Evolutionary conservation across 768 basidiomycete species (phyloP).

Genomic region (Saitozyma podzolica): DNA sequence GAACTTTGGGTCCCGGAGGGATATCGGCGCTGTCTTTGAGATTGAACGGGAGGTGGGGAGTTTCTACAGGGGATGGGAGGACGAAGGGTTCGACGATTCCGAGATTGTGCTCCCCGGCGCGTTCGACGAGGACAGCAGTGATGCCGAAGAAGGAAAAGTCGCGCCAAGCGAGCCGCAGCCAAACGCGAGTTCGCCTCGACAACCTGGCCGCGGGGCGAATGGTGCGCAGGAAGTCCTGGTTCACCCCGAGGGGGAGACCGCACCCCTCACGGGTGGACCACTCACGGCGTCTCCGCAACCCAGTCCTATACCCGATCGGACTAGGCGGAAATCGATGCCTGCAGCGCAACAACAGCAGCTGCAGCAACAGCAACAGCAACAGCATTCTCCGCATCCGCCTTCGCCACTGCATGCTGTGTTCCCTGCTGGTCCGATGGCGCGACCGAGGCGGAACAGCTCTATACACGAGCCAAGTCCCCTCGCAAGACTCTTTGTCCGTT

Average conservation of each 20-base stretch:
- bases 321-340: too few species aligned
- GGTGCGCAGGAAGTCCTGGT: background rate
- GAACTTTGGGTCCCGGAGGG: constrained; percentile 41
- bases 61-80: constrained; percentile 50
- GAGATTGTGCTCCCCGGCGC: constrained; percentile 21
- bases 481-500: constrained; percentile 44
- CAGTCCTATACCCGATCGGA: too few species aligned
- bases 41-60: constrained; percentile 51
- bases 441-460: constrained; percentile 39
- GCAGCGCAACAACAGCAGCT: too few species aligned
- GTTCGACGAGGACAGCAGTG: constrained; percentile 20
- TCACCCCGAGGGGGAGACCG: too few species aligned
- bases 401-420: background rate
- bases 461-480: constrained; percentile 49
- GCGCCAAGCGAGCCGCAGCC: constrained; percentile 1
- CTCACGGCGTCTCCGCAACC: too few species aligned
- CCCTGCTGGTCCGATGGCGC: background rate
- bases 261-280: too few species aligned
- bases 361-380: too few species aligned
- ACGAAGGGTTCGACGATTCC: constrained; percentile 40
- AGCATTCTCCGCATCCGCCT: too few species aligned
- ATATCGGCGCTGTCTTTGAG: constrained; percentile 49
- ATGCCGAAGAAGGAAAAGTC: constrained; percentile 2
- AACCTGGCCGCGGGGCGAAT: background rate
- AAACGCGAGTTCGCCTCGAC: constrained; percentile 1